These are phyloP conservation scores for Licmophora abbreviata DNA, from an alignment of 108 stramenopile species.

Conservation along the genomic window DNA sequence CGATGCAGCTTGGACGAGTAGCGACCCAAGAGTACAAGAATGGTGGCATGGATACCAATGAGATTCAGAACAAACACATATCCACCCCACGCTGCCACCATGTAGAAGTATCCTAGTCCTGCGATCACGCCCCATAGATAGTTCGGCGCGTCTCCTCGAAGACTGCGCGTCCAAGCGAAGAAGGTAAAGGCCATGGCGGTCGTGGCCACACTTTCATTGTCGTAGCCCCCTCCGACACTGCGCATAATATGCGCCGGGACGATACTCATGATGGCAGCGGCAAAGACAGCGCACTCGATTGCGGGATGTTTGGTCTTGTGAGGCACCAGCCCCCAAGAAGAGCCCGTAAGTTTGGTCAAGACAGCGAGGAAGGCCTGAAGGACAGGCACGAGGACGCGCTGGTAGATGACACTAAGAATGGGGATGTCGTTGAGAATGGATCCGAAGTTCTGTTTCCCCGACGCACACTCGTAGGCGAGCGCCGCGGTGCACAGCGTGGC, in stretches of 20 bases:
- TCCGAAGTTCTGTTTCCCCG: constrained; percentile 14
- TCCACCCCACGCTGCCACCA: constrained; percentile 99
- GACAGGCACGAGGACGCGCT: constrained; percentile 15
- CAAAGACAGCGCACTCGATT: constrained; percentile 35
- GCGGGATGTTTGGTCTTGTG: constrained; percentile 20
- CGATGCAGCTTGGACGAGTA: constrained; percentile 79
- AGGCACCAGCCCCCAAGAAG: constrained; percentile 23
- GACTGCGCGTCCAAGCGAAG: constrained; percentile 73
- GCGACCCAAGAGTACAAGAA: constrained; percentile 68
- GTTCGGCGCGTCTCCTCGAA: constrained; percentile 15
- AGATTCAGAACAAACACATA: constrained; percentile 98
- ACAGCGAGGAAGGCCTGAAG: background rate
- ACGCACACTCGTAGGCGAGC: constrained; percentile 59
- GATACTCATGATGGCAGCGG: constrained; percentile 72
- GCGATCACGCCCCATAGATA: constrained; percentile 33
- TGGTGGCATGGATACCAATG: constrained; percentile 81
- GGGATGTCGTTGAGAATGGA: constrained; percentile 53
- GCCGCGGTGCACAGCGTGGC: constrained; percentile 64
- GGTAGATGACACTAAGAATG: constrained; percentile 25
- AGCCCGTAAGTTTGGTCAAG: constrained; percentile 15
- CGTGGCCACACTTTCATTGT: constrained; percentile 96
- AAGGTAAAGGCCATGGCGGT: constrained; percentile 88
- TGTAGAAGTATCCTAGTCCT: constrained; percentile 81
- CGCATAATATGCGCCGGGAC: constrained; percentile 86
- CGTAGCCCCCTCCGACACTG: constrained; percentile 90